Evolutionary conservation across 176 grass and related monocot genomes (phyloP).

Genomic region (Oryza glumipatula): DNA sequence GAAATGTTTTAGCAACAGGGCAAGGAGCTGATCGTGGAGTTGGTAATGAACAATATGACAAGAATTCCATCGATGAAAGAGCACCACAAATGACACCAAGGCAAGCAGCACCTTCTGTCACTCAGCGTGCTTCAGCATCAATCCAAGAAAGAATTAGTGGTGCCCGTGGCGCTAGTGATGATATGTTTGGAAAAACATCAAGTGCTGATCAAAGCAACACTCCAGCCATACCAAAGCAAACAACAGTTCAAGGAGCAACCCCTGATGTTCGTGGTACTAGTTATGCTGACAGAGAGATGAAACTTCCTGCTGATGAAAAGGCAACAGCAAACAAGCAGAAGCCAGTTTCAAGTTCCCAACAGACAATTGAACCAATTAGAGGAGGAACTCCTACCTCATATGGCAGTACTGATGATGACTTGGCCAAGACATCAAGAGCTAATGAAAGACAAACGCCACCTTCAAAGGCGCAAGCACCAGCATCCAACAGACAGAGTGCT

Average conservation of each 20-base stretch:
- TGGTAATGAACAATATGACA: neutral
- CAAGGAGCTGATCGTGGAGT: neutral
- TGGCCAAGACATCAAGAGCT: neutral
- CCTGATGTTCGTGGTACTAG: neutral
- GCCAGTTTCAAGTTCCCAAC: constrained; percentile 25
- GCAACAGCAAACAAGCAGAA: neutral
- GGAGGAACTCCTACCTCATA: neutral
- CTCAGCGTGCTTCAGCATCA: constrained; percentile 8
- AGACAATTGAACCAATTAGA: constrained; percentile 22
- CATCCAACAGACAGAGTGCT: constrained; percentile 3
- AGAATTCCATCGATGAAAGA: constrained; percentile 10
- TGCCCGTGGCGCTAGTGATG: neutral
- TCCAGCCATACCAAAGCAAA: constrained; percentile 2
- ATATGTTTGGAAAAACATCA: neutral
- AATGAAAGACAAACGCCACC: constrained; percentile 24
- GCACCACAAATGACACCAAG: neutral
- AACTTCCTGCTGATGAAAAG: neutral
- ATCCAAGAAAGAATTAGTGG: neutral
- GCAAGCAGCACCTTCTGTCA: neutral
- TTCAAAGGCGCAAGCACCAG: constrained; percentile 28
- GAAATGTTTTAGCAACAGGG: neutral
- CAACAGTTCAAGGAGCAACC: neutral
- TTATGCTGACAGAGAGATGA: neutral
- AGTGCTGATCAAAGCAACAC: neutral
- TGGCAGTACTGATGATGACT: constrained; percentile 12